These are phyloP conservation scores for Trichoderma lentiforme DNA, from an alignment of 2,329 filamentous ascomycete genomes.

Conservation along the genomic window DNA sequence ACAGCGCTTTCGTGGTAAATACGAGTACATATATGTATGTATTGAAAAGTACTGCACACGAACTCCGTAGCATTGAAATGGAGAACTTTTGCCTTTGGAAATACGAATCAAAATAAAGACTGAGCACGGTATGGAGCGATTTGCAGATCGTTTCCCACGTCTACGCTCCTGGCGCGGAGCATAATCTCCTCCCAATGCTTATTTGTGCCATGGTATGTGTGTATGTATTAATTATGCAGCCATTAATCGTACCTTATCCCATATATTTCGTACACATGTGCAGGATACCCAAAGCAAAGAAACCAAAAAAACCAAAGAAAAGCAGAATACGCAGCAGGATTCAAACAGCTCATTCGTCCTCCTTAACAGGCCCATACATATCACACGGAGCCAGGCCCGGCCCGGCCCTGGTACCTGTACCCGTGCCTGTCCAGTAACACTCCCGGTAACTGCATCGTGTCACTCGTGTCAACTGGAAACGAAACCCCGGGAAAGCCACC, in stretches of 20 bases:
- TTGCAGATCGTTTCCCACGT: neutral
- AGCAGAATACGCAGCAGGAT: neutral
- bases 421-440: neutral
- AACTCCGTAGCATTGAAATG: neutral
- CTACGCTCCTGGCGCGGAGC: neutral
- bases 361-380: neutral
- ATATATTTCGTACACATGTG: slow-evolving; percentile 8
- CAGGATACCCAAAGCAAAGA: neutral
- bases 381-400: neutral
- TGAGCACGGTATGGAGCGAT: neutral
- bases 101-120: neutral
- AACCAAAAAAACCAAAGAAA: neutral
- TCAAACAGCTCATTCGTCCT: neutral
- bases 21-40: neutral
- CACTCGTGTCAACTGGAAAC: slow-evolving; percentile 12
- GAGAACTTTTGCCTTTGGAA: neutral
- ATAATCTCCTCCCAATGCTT: neutral
- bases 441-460: slow-evolving; percentile 6
- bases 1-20: neutral
- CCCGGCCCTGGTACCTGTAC: neutral
- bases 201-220: neutral
- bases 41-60: neutral
- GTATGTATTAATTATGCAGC: neutral
- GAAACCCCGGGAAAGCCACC: neutral
- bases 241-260: neutral